Base-by-base conservation (phyloP, 2,329 filamentous ascomycete genomes). In the Fusarium nanum region DNA sequence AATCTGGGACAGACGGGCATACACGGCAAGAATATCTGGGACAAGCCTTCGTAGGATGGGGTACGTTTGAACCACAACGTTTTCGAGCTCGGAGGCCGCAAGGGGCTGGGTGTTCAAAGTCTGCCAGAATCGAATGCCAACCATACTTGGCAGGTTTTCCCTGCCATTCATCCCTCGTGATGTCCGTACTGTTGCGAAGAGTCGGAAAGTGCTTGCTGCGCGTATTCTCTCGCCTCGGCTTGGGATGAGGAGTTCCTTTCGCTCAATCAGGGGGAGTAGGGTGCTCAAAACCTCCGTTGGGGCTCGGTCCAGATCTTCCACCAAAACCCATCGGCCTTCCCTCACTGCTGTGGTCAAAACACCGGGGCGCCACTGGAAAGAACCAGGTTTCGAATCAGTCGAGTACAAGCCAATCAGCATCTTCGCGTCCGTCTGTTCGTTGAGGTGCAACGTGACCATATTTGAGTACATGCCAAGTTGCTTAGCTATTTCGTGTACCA, bases 361-460 rank as follows among this genome's bases (percentile, higher is more conserved):
- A 81, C 96, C 96, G 5, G 96, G 89, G 64, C 93, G 89, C 96
- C 96, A 99, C 53, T 89, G 88, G 78, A 99, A 99, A 12, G 93
- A 94, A 3, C 94, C 94, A 2, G 94, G 94, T 65, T 91, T 92
- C 18, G 92, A 89, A 61, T 94, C 94, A 23, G 94, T 96, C 2
- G 95, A 93, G 80, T 99, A 98, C 78, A 98, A 89, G 6, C 96
- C 96, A 68, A 99, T 89, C 42, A 99, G 88, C 83, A 97, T 92
- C 80, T 99, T 99, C 1, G 95, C 94, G 80, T 99, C 96, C 4
- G 94, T 98, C 80, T 99, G 97, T 80, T 98, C 96, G 77, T 99
- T 99, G 34, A 99, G 84, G 80, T 99, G 95, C 30, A 99, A 85
- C 6, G 95, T 98, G 55, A 99, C 92, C 89, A 99, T 94, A 63